Evolutionary conservation across 2,329 filamentous ascomycete genomes (phyloP).

Genomic region (Sporothrix mexicana): DNA sequence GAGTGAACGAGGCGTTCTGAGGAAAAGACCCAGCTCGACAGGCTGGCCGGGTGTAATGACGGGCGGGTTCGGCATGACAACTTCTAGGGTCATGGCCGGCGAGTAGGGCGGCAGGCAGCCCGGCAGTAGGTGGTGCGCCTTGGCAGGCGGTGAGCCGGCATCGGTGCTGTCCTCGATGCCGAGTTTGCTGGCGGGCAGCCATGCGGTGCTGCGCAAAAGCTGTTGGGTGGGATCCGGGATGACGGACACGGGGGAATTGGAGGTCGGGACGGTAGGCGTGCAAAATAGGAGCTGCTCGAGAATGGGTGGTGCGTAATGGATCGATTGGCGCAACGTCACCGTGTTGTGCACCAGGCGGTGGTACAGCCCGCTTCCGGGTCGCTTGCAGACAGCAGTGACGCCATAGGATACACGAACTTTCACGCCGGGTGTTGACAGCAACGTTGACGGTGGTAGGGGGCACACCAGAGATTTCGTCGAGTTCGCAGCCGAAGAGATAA

Average conservation of each 20-base stretch:
- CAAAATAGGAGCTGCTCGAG: constrained; percentile 16
- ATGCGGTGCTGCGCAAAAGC: constrained; percentile 27
- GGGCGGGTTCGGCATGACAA: constrained; percentile 30
- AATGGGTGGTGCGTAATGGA: constrained; percentile 23
- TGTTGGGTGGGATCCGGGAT: not conserved
- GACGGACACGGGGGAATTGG: not conserved
- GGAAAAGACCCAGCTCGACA: constrained; percentile 27
- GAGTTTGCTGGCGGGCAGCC: constrained; percentile 9
- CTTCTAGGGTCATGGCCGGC: constrained; percentile 31
- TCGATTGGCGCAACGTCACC: not conserved
- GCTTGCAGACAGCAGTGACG: constrained; percentile 24
- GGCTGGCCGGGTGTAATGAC: constrained; percentile 19
- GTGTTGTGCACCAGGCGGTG: constrained; percentile 4
- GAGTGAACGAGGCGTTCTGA: constrained; percentile 20
- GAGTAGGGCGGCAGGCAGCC: constrained; percentile 33
- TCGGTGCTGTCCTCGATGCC: constrained; percentile 1
- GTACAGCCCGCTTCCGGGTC: constrained; percentile 16
- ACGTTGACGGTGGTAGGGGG: constrained; percentile 29
- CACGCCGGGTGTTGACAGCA: not conserved
- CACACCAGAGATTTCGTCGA: not conserved
- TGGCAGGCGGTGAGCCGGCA: not conserved
- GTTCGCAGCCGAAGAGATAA: not conserved
- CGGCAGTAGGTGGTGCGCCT: not conserved
- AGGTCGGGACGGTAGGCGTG: not conserved
- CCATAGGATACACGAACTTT: constrained; percentile 24